Conservation (phyloP, 2,329 filamentous ascomycete species). For the Xylariaceae sp. region DNA sequence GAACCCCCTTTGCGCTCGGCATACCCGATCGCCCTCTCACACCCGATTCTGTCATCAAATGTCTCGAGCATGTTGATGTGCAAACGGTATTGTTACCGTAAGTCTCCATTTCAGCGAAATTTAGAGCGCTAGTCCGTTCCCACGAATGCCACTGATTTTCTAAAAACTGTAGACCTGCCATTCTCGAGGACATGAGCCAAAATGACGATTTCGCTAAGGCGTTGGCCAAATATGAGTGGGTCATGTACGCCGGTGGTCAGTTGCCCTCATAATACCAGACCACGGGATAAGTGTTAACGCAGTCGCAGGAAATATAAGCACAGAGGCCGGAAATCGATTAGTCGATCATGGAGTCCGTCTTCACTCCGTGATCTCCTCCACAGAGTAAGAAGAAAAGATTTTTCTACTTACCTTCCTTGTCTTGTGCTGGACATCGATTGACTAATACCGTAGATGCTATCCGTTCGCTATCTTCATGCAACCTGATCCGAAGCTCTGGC, state of each 20-base stretch:
- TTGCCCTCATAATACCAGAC: background rate
- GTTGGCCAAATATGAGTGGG: conserved; percentile 34
- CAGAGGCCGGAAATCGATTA: conserved; percentile 38
- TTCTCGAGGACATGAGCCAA: conserved; percentile 43
- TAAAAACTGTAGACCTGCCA: conserved; percentile 32
- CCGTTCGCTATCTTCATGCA: conserved; percentile 37
- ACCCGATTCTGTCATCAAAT: conserved; percentile 21
- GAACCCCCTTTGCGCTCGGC: conserved; percentile 22
- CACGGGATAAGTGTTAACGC: conserved; percentile 3
- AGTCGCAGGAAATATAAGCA: conserved; percentile 35
- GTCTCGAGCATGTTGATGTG: conserved; percentile 21
- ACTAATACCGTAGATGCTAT: conserved; percentile 29
- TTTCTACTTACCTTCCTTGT: background rate
- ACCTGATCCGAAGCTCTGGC: conserved; percentile 36
- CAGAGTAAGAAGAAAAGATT: conserved; percentile 34
- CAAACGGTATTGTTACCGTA: conserved; percentile 23
- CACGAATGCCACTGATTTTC: background rate
- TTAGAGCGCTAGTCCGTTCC: background rate
- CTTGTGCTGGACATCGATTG: conserved; percentile 5
- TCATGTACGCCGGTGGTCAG: conserved; percentile 40
- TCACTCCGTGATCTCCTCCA: conserved; percentile 39
- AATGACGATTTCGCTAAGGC: conserved; percentile 29
- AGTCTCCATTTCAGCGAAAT: background rate
- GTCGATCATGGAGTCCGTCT: conserved; percentile 35
- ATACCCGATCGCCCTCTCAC: conserved; percentile 26